phyloP scores from a whole-genome alignment of 192 early-diverging fungal genomes.

The Chytriomyces sp. region DNA sequence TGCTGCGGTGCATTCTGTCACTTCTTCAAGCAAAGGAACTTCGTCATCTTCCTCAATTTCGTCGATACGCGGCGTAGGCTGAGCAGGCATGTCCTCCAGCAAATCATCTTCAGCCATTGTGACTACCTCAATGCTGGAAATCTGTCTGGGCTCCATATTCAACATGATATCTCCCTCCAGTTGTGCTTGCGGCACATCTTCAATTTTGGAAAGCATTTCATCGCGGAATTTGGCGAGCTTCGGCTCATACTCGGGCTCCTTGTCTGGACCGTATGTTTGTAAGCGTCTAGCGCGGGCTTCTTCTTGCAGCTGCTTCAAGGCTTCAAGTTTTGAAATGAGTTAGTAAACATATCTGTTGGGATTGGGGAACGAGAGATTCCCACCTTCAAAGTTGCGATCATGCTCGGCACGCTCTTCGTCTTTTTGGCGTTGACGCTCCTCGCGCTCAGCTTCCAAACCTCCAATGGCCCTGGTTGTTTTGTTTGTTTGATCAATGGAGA shows the following conservation, averaged over 20 bases:
- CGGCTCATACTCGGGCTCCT: slow-evolving; percentile 33
- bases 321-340: no score
- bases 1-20: background rate
- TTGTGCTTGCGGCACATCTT: background rate
- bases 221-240: slow-evolving; percentile 46
- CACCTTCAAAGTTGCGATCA: slow-evolving; percentile 64
- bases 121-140: background rate
- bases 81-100: background rate
- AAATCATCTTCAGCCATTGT: background rate
- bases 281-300: slow-evolving; percentile 44
- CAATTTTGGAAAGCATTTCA: slow-evolving; percentile 50
- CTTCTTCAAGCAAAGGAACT: background rate
- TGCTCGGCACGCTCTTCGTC: slow-evolving; percentile 54
- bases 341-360: background rate
- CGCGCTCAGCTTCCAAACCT: slow-evolving; percentile 56
- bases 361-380: background rate
- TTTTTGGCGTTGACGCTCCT: slow-evolving; percentile 53
- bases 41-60: background rate
- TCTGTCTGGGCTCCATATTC: background rate
- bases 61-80: background rate
- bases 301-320: slow-evolving; percentile 51
- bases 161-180: background rate
- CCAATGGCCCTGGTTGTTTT: slow-evolving; percentile 42
- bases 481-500: background rate
- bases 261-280: slow-evolving; percentile 45